These are phyloP conservation scores for Tetrahymena thermophila DNA, from an alignment of 73 alveolate genomes.

Conservation along the genomic window DNA sequence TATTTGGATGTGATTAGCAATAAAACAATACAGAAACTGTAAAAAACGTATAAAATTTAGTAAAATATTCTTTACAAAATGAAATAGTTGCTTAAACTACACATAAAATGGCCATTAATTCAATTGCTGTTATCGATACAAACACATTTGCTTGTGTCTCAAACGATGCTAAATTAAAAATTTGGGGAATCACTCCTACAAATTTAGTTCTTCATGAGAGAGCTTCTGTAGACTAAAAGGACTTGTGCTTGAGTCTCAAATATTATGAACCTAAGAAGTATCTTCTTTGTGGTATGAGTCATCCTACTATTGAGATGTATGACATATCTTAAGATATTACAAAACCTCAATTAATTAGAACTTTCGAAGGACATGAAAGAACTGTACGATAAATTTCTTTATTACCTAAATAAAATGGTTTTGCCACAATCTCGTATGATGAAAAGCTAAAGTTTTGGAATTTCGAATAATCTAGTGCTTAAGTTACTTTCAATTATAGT, in stretches of 20 bases:
- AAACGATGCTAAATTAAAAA: background rate
- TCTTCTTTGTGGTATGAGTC: background rate
- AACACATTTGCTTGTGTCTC: background rate
- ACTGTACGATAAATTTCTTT: background rate
- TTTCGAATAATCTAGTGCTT: background rate
- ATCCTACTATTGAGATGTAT: background rate
- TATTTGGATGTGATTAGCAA: background rate
- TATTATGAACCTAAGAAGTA: background rate
- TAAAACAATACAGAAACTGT: background rate
- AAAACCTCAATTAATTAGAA: background rate
- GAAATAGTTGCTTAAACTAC: background rate
- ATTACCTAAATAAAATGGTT: background rate
- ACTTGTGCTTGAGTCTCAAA: background rate
- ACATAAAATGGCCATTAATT: background rate
- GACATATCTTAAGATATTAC: background rate
- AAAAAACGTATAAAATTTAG: background rate
- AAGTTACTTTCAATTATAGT: background rate
- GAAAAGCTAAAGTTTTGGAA: background rate
- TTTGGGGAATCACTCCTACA: background rate
- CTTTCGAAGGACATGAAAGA: background rate
- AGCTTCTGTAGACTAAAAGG: background rate
- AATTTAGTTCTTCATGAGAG: background rate
- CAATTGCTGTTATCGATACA: background rate
- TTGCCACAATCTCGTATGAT: background rate
- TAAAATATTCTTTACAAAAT: background rate